Percentiles rank a stretch among this genome's conserved stretches.
phyloP scores from a whole-genome alignment of 164 flowering plant genomes.

The Protea cynaroides region DNA sequence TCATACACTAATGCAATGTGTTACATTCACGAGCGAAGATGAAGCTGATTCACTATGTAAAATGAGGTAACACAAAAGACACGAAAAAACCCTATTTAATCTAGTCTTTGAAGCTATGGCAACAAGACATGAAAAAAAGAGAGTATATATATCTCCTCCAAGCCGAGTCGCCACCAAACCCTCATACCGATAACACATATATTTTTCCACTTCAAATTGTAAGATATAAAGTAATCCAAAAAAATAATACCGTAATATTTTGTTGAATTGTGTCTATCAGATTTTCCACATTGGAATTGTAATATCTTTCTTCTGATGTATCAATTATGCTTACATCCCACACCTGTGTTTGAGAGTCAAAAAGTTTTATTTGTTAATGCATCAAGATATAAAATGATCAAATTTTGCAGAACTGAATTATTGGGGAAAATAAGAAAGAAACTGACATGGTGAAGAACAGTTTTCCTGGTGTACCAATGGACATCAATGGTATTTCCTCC shows the following conservation, averaged over 20 bases:
- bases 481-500: conserved; percentile 85
- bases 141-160: too few species aligned
- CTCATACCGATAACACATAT: too few species aligned
- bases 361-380: not conserved
- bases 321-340: conserved; percentile 72
- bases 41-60: too few species aligned
- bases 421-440: not conserved
- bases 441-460: conserved; percentile 83
- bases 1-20: too few species aligned
- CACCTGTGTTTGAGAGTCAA: conserved; percentile 34
- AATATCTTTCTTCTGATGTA: conserved; percentile 61
- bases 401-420: too few species aligned
- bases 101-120: too few species aligned
- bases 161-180: too few species aligned
- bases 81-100: too few species aligned
- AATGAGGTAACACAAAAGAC: too few species aligned
- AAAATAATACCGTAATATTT: conserved; percentile 55
- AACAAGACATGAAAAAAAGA: too few species aligned
- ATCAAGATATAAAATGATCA: not conserved
- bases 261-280: conserved; percentile 51
- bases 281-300: conserved; percentile 37
- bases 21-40: too few species aligned
- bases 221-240: not conserved
- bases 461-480: conserved; percentile 74
- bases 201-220: too few species aligned